Evolutionary conservation across 2,329 filamentous ascomycete species (phyloP).

Genomic region (Graphilbum sp.): DNA sequence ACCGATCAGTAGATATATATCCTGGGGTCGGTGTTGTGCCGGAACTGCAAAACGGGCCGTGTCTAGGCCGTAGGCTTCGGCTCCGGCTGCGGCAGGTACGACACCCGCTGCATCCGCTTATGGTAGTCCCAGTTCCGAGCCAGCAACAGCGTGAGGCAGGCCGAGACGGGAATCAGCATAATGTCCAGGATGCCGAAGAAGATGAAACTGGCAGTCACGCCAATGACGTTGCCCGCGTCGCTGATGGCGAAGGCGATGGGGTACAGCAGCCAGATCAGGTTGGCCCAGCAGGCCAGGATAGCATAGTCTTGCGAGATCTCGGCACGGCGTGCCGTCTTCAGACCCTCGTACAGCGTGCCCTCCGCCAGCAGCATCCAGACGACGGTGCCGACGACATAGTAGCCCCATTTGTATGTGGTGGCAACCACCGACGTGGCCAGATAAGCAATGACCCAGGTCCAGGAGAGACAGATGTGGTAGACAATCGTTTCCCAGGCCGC

Average conservation of each 20-base stretch:
- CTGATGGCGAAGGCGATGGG: slow-evolving; percentile 34
- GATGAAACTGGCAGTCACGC: slow-evolving; percentile 27
- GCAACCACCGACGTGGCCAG: slow-evolving; percentile 29
- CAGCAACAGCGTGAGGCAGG: no score
- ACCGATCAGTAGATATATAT: no score
- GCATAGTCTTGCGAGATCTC: slow-evolving; percentile 27
- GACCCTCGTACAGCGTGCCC: slow-evolving; percentile 24
- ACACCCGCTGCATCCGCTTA: no score
- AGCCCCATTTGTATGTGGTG: slow-evolving; percentile 40
- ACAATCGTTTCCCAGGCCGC: slow-evolving; percentile 39
- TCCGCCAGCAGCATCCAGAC: slow-evolving; percentile 29
- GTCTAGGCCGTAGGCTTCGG: no score
- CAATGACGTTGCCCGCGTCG: slow-evolving; percentile 35
- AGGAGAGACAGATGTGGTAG: slow-evolving; percentile 30
- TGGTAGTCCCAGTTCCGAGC: no score
- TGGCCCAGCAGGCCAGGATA: slow-evolving; percentile 28
- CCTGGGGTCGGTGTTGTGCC: no score
- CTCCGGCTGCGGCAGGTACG: no score
- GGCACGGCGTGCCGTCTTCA: slow-evolving; percentile 21
- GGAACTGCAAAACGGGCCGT: no score
- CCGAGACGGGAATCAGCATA: slow-evolving; percentile 30
- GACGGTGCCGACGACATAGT: slow-evolving; percentile 34
- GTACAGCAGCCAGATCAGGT: slow-evolving; percentile 36
- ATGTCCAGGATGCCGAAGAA: slow-evolving; percentile 38
- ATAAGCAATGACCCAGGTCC: slow-evolving; percentile 35